Base-by-base conservation (phyloP, 75 land plant genomes). In the Azolla pinnata region DNA sequence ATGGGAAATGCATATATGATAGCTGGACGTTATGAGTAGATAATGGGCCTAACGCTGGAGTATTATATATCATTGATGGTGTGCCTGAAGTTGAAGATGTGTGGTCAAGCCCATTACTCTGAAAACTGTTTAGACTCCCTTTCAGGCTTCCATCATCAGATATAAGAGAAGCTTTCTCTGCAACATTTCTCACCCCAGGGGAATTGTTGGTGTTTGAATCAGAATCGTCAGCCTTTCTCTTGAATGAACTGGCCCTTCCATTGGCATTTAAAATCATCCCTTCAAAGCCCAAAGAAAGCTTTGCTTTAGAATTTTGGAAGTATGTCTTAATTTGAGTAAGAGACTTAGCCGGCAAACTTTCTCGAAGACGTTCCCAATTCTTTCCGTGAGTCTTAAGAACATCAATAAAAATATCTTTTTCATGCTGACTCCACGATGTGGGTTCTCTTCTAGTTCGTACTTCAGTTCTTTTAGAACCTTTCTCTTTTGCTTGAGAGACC, bases 361-460 rank as follows among this genome's bases (percentile, higher is more conserved):
- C 73, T 20, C 71, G 61, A 47, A 74, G 55, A 55, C 45, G 64
- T 10, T 48, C 38, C 76, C 76, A 74, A 49, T 74, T 60, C 57
- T 59, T 74, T 29, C 76, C 76, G 63, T 74, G 67, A 54, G 60
- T 69, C 56, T 63, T 74, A 18, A 68, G 44, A 34, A 74, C 69
- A 8, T 74, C 72, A 29, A 71, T 62, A 58, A 74, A 74, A 28
- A 63, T 74, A 33, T 68, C 76, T 58, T 74, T 74, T 56, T 74
- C 76, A 25, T 74, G 73, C 44, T 69, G 67, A 33, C 73, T 74
- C 76, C 76, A 74, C 4, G 73, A 69, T 17, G 76, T 74, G 8
- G 76, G 74, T 57, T 74, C 76, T 29, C 76, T 55, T 58, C 76
- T 46, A 30, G 72, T 65, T 60, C 63, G 68, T 27, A 33, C 25